Percentiles rank a stretch among this genome's conserved stretches.
Evolutionary conservation across 192 early-diverging fungal species (phyloP).

Genomic region (Obelidium mucronatum): DNA sequence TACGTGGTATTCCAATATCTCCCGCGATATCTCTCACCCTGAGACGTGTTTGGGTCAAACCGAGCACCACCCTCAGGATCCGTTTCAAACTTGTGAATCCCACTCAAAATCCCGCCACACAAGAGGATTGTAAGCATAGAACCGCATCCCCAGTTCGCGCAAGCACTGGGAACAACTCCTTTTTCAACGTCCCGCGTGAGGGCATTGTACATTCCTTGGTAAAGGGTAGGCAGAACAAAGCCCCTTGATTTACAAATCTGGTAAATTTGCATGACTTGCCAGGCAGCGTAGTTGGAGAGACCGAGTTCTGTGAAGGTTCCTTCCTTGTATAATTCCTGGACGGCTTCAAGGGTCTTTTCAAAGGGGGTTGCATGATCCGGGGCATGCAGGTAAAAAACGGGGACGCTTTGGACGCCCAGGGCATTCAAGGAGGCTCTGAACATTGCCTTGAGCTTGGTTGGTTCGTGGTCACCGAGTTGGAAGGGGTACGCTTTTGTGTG

Average conservation of each 20-base stretch:
- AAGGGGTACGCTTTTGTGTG: slow-evolving; percentile 66
- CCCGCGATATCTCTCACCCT: slow-evolving; percentile 48
- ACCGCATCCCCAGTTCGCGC: slow-evolving; percentile 61
- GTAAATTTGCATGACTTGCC: slow-evolving; percentile 60
- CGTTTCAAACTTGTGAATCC: slow-evolving; percentile 44
- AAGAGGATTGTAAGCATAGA: slow-evolving; percentile 73
- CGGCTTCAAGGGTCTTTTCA: slow-evolving; percentile 58
- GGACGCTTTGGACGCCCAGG: slow-evolving; percentile 55
- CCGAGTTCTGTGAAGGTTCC: slow-evolving; percentile 57
- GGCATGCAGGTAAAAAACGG: slow-evolving; percentile 71
- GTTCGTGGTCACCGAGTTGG: slow-evolving; percentile 45
- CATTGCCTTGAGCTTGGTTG: slow-evolving; percentile 39
- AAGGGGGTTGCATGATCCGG: slow-evolving; percentile 63
- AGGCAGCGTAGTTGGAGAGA: slow-evolving; percentile 50
- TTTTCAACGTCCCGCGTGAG: slow-evolving; percentile 43
- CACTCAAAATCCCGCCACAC: slow-evolving; percentile 57
- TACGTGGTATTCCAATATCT: slow-evolving; percentile 58
- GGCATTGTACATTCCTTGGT: slow-evolving; percentile 54
- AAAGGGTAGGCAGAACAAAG: slow-evolving; percentile 57
- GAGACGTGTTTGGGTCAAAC: slow-evolving; percentile 41
- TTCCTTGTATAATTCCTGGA: slow-evolving; percentile 62
- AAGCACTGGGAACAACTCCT: slow-evolving; percentile 70
- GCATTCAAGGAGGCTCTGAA: slow-evolving; percentile 52
- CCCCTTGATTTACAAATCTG: slow-evolving; percentile 53
- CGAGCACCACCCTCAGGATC: slow-evolving; percentile 42